A percentile compares a stretch with the other conserved stretches of the same genome.
These are phyloP conservation scores for Clavaria fumosa DNA, from an alignment of 768 basidiomycete genomes.

Conservation along the genomic window DNA sequence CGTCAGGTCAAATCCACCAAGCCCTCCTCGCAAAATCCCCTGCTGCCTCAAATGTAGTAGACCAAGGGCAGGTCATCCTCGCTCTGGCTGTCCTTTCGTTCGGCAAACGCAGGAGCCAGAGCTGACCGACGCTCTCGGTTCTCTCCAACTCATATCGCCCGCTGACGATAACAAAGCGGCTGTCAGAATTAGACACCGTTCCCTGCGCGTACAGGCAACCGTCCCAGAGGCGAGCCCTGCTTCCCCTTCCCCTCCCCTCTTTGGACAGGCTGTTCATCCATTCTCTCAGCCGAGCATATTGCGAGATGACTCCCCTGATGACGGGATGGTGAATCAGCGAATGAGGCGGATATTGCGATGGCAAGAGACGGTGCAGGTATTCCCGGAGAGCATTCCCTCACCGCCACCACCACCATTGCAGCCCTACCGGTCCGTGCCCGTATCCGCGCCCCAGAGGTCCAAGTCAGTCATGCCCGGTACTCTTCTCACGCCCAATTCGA, in stretches of 20 bases:
- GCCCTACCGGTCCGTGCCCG: too few species aligned
- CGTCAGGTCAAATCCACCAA: conserved; percentile 6
- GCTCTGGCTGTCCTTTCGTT: conserved; percentile 40
- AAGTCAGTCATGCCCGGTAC: conserved; percentile 42
- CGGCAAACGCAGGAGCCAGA: neutral
- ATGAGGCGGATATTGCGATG: conserved; percentile 22
- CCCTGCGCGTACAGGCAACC: conserved; percentile 15
- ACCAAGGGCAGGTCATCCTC: conserved; percentile 43
- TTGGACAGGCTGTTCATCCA: conserved; percentile 30
- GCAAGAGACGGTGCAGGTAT: conserved; percentile 21
- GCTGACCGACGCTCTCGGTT: conserved; percentile 28
- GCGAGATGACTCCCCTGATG: conserved; percentile 16
- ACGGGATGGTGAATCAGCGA: conserved; percentile 15
- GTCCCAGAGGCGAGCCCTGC: conserved; percentile 22
- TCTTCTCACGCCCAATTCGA: conserved; percentile 33
- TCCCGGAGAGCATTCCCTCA: too few species aligned
- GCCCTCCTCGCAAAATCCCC: conserved; percentile 34
- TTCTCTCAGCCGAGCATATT: conserved; percentile 28
- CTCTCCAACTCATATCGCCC: conserved; percentile 26
- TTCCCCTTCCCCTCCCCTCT: conserved; percentile 34
- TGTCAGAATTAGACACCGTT: conserved; percentile 13
- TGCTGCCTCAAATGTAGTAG: conserved; percentile 40
- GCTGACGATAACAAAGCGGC: conserved; percentile 5
- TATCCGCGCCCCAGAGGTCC: conserved; percentile 11
- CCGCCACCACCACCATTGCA: too few species aligned